These are phyloP conservation scores for Coemansia sp. DNA, from an alignment of 192 early-diverging fungal species.

Conservation along the genomic window DNA sequence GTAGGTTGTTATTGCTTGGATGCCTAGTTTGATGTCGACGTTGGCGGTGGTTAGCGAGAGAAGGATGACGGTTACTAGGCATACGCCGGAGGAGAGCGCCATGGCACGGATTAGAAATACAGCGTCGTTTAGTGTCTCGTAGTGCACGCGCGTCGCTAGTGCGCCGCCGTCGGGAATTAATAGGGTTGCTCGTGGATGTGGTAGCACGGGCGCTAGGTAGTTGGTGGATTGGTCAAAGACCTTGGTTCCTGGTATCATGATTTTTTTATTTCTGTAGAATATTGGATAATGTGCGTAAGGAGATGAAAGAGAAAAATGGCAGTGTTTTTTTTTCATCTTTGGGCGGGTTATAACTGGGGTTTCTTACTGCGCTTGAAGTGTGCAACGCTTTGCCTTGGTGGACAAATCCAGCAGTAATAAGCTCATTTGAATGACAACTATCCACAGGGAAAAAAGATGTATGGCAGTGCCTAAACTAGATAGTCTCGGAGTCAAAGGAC, in stretches of 20 bases:
- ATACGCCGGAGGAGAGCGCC: constrained; percentile 33
- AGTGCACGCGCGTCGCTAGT: constrained; percentile 53
- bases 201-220: constrained; percentile 4
- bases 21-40: constrained; percentile 46
- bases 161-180: constrained; percentile 51
- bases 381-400: not conserved
- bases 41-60: constrained; percentile 51
- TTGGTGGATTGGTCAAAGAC: not conserved
- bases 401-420: not conserved
- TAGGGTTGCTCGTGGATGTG: constrained; percentile 44
- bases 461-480: not conserved
- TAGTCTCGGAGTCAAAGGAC: no score
- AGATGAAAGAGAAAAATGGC: not conserved
- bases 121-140: constrained; percentile 57
- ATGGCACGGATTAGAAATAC: constrained; percentile 49
- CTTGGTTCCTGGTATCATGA: not conserved
- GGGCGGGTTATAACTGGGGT: no score
- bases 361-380: not conserved
- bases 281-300: no score
- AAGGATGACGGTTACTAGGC: constrained; percentile 37
- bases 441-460: not conserved
- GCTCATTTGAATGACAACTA: not conserved
- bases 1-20: constrained; percentile 42
- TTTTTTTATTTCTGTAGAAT: not conserved
- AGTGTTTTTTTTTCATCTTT: no score